A percentile compares a stretch with the other conserved stretches of the same genome.
phyloP scores from a whole-genome alignment of 1,284 basidiomycete genomes.

The Boletellus deceptivus region DNA sequence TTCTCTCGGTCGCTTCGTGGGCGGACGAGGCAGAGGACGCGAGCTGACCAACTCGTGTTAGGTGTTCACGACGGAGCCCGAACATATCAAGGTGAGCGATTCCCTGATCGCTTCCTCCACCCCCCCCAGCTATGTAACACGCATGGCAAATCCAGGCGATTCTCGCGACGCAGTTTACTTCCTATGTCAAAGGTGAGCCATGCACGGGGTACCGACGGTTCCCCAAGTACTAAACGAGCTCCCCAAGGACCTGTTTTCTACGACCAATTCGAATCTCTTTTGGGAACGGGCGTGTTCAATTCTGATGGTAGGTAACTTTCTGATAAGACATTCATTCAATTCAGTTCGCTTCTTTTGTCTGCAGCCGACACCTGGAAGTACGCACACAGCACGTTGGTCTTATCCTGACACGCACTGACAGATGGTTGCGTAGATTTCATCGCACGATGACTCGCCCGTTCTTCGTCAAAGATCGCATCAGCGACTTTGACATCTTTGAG shows the following conservation, averaged over 20 bases:
- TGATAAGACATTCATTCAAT: neutral
- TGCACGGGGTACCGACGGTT: neutral
- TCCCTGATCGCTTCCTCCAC: neutral
- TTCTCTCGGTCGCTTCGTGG: neutral
- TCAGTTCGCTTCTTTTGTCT: slow-evolving; percentile 1
- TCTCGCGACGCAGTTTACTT: slow-evolving; percentile 39
- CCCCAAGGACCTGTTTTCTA: slow-evolving; percentile 20
- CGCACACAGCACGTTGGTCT: slow-evolving; percentile 2
- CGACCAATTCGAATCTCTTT: slow-evolving; percentile 35
- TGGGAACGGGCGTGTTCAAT: slow-evolving; percentile 61
- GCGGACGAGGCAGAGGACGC: too few relatives aligned
- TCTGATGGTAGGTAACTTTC: slow-evolving; percentile 45
- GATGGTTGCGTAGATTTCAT: slow-evolving; percentile 41
- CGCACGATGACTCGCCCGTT: slow-evolving; percentile 56
- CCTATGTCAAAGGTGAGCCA: slow-evolving; percentile 42
- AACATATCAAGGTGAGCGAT: slow-evolving; percentile 37
- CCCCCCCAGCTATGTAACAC: neutral
- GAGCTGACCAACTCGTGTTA: slow-evolving; percentile 4
- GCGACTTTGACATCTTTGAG: slow-evolving; percentile 52
- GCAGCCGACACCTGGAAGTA: slow-evolving; percentile 52
- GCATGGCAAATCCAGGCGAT: slow-evolving; percentile 28
- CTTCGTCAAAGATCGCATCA: slow-evolving; percentile 50
- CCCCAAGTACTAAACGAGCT: slow-evolving; percentile 1
- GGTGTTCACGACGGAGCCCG: slow-evolving; percentile 40
- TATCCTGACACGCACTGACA: neutral